These are phyloP conservation scores for Colletotrichum euphorbiae DNA, from an alignment of 2,329 filamentous ascomycete species.

Conservation along the genomic window DNA sequence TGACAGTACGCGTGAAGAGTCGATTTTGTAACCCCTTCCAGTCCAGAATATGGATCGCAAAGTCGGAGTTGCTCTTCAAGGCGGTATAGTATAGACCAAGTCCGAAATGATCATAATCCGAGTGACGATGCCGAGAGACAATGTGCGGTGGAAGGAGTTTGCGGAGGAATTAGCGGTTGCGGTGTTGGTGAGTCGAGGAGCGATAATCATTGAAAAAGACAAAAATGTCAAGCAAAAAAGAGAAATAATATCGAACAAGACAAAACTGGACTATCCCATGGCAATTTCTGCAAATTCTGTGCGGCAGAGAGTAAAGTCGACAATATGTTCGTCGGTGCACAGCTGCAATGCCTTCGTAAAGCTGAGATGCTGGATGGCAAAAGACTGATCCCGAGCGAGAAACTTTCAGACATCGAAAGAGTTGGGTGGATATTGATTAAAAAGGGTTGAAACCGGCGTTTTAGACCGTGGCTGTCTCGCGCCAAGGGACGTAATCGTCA, in stretches of 20 bases:
- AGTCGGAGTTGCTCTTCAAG: no score
- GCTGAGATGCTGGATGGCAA: background rate
- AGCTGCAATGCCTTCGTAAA: background rate
- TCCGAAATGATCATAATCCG: no score
- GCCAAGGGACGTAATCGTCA: slow-evolving; percentile 32
- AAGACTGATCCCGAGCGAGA: background rate
- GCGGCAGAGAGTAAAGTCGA: slow-evolving; percentile 33
- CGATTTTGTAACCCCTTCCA: background rate
- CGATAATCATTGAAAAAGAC: slow-evolving; percentile 13
- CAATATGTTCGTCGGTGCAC: slow-evolving; percentile 25
- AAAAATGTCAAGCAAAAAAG: slow-evolving; percentile 25
- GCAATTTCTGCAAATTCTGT: slow-evolving; percentile 33
- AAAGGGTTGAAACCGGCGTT: background rate
- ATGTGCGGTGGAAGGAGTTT: background rate
- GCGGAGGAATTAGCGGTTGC: background rate
- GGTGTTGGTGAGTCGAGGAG: background rate
- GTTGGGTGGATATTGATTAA: slow-evolving; percentile 5
- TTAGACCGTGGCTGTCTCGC: slow-evolving; percentile 1
- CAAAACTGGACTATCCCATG: slow-evolving; percentile 26
- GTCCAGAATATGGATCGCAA: background rate
- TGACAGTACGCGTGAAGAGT: background rate
- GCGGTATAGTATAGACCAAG: no score
- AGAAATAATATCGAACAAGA: slow-evolving; percentile 36
- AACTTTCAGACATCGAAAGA: slow-evolving; percentile 13
- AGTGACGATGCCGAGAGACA: no score